Conservation (phyloP, 2,329 filamentous ascomycete genomes). For the Hypoxylon sp. region DNA sequence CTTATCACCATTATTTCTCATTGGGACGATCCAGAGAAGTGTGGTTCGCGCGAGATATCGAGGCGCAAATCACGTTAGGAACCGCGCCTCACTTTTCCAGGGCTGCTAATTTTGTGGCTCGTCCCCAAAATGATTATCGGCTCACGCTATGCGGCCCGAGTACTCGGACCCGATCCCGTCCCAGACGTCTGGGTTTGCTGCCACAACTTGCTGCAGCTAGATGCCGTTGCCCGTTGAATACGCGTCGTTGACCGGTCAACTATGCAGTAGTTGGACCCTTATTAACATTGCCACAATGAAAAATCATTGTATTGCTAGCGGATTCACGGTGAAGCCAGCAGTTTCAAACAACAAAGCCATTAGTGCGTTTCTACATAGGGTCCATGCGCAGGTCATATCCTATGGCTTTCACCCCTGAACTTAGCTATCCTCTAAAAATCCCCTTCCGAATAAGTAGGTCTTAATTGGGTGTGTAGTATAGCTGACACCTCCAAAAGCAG, state of each 20-base stretch:
- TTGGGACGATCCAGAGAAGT: slow-evolving; percentile 37
- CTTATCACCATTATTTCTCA: slow-evolving; percentile 23
- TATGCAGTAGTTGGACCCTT: slow-evolving; percentile 13
- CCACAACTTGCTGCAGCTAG: slow-evolving; percentile 35
- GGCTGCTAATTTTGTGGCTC: slow-evolving; percentile 24
- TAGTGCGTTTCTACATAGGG: not conserved
- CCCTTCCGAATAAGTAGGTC: slow-evolving; percentile 5
- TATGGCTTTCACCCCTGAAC: slow-evolving; percentile 11
- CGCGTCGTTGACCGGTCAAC: slow-evolving; percentile 20
- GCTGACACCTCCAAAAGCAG: not conserved
- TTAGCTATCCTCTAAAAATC: slow-evolving; percentile 9
- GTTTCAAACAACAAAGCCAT: slow-evolving; percentile 10
- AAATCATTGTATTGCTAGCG: slow-evolving; percentile 3
- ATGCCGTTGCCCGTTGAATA: slow-evolving; percentile 30
- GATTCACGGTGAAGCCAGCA: slow-evolving; percentile 9
- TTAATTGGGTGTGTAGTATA: slow-evolving; percentile 16
- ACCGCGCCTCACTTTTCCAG: slow-evolving; percentile 41
- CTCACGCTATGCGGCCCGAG: slow-evolving; percentile 41
- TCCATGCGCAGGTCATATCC: slow-evolving; percentile 10
- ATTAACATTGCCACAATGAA: not conserved
- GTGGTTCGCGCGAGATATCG: slow-evolving; percentile 33
- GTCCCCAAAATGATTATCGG: slow-evolving; percentile 30
- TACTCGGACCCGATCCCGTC: slow-evolving; percentile 38
- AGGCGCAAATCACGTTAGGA: slow-evolving; percentile 28
- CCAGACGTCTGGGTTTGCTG: slow-evolving; percentile 39